Evolutionary conservation across 1,139 yeast genomes (phyloP).

Genomic region (Scheffersomyces cryptocercus): DNA sequence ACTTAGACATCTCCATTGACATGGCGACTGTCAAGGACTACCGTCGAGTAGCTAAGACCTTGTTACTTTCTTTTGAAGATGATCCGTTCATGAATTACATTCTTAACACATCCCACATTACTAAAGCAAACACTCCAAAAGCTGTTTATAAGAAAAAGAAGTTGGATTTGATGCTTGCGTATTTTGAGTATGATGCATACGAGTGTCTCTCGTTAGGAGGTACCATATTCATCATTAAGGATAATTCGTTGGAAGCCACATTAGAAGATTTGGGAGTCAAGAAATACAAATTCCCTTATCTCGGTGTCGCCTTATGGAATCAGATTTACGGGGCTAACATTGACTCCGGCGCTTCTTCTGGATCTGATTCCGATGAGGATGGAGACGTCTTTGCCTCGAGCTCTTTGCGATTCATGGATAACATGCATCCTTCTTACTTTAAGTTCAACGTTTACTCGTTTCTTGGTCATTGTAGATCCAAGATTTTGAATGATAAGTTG

Average conservation of each 20-base stretch:
- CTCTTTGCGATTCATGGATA: slow-evolving; percentile 19
- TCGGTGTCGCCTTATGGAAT: slow-evolving; percentile 43
- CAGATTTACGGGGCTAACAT: slow-evolving; percentile 27
- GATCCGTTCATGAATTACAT: slow-evolving; percentile 46
- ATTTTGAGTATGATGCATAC: slow-evolving; percentile 38
- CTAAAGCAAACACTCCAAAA: slow-evolving; percentile 17
- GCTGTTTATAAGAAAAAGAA: slow-evolving; percentile 26
- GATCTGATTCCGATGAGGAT: slow-evolving; percentile 13
- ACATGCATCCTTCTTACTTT: slow-evolving; percentile 29
- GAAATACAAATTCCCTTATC: slow-evolving; percentile 24
- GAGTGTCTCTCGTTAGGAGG: slow-evolving; percentile 39
- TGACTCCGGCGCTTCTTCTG: slow-evolving; percentile 12
- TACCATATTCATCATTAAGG: slow-evolving; percentile 33
- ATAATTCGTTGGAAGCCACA: slow-evolving; percentile 25
- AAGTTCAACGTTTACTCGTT: slow-evolving; percentile 37
- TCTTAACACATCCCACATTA: slow-evolving; percentile 30
- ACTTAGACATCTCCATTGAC: slow-evolving; percentile 31
- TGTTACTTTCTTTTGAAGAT: slow-evolving; percentile 37
- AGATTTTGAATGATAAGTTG: slow-evolving; percentile 33
- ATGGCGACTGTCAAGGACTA: slow-evolving; percentile 35
- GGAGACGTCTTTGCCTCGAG: slow-evolving; percentile 15
- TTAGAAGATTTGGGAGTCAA: slow-evolving; percentile 26
- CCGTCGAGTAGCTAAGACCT: slow-evolving; percentile 41
- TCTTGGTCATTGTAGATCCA: slow-evolving; percentile 37
- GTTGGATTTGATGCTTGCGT: slow-evolving; percentile 36